phyloP scores from a whole-genome alignment of 2,329 filamentous ascomycete species.

The Alternaria rosae region DNA sequence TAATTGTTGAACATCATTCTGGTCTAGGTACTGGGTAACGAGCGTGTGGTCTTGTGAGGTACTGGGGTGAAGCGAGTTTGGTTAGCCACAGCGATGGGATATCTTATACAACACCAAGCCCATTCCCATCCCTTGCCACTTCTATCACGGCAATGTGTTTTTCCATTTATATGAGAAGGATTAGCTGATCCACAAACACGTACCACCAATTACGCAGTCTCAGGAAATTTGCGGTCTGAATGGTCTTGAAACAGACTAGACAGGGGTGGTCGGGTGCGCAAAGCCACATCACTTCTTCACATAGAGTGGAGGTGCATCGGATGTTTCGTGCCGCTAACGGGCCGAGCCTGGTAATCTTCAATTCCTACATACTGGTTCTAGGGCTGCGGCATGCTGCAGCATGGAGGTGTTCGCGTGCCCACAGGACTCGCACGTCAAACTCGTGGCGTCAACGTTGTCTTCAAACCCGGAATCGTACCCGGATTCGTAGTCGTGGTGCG shows the following conservation, averaged over 20 bases:
- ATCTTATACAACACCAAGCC: not conserved
- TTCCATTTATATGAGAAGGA: conserved; percentile 5
- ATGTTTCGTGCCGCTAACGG: not conserved
- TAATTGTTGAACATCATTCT: conserved; percentile 4
- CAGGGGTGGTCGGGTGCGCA: not conserved
- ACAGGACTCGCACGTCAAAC: not conserved
- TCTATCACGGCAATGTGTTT: not conserved
- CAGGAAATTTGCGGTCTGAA: not conserved
- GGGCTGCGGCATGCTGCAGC: not conserved
- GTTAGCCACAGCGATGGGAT: not conserved
- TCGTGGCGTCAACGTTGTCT: not conserved
- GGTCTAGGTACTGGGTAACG: not conserved
- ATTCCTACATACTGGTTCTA: not conserved
- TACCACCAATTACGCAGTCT: not conserved
- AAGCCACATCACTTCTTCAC: not conserved
- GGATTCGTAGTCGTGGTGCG: not conserved
- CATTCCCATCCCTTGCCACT: not conserved
- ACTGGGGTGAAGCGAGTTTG: not conserved
- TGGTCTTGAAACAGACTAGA: conserved; percentile 3
- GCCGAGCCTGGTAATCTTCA: not conserved
- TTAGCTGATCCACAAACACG: not conserved
- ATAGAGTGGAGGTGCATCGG: not conserved
- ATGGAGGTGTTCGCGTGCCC: not conserved
- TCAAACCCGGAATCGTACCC: not conserved
- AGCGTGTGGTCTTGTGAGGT: not conserved